Base-by-base conservation (phyloP, 83 land plant species). In the Diphasiastrum complanatum region DNA sequence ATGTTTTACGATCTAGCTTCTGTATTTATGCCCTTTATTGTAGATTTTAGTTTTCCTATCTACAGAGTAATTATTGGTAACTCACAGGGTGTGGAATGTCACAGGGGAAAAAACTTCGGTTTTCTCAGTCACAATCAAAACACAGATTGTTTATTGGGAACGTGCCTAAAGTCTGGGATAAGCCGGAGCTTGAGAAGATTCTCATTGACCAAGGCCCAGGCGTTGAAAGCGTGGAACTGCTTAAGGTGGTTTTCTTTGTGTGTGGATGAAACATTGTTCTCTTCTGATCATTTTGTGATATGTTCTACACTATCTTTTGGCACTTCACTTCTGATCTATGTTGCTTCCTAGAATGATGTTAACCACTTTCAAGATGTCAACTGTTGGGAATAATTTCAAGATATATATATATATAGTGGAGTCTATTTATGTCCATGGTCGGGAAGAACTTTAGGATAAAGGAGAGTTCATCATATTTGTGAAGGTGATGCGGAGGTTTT, bases 121-220 rank as follows among this genome's bases (percentile, higher is more conserved):
- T 82, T 43, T 86, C 93, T 18, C 43, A 79, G 51, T 84, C 97
- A 48, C 92, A 91, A 72, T 81, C 84, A 67, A 91, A 86, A 64
- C 73, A 91, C 66, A 46, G 69, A 66, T 59, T 91, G 60, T 91
- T 86, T 54, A 80, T 91, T 50, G 93, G 97, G 45, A 91, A 91
- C 76, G 59, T 91, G 58, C 97, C 97, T 10, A 84, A 78, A 38
- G 67, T 34, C 26, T 91, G 97, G 97, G 76, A 64, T 23, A 82
- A 78, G 64, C 79, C 71, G 0, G 89, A 91, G 68, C 62, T 91
- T 61, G 75, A 68, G 57, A 91, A 84, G 62, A 71, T 47, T 32
- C 79, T 86, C 5, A 66, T 51, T 1, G 75, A 71, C 19, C 68
- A 82, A 63, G 93, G 89, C 5, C 95, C 97, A 40, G 97, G 97